Evolutionary conservation across 805 yeast genomes (phyloP).

Genomic region (Tetrapisispora fleetii): DNA sequence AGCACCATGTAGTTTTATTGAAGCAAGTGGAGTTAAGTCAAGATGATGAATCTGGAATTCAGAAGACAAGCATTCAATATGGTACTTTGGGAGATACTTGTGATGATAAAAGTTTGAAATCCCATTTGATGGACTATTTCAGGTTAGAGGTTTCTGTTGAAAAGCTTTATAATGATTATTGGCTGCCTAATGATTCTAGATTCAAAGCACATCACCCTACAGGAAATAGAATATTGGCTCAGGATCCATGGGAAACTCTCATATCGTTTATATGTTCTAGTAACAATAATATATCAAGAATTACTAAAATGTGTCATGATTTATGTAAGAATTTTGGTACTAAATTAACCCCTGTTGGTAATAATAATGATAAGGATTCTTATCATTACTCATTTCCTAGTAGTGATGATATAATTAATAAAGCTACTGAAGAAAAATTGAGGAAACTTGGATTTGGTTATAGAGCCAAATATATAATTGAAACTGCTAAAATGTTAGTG

Average conservation of each 20-base stretch:
- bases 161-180: conserved; percentile 41
- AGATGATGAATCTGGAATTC: conserved; percentile 26
- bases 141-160: conserved; percentile 48
- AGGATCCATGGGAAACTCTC: conserved; percentile 95
- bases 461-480: conserved; percentile 77
- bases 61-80: conserved; percentile 38
- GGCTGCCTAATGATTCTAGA: conserved; percentile 49
- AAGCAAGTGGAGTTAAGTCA: conserved; percentile 38
- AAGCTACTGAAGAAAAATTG: conserved; percentile 36
- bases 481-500: conserved; percentile 54
- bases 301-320: conserved; percentile 83
- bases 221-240: conserved; percentile 79
- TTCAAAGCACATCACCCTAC: conserved; percentile 34
- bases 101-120: conserved; percentile 28
- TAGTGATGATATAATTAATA: conserved; percentile 40
- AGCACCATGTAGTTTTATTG: conserved; percentile 52
- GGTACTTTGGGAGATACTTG: conserved; percentile 30
- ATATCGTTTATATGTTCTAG: conserved; percentile 88
- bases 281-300: conserved; percentile 91
- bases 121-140: conserved; percentile 57
- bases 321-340: conserved; percentile 65
- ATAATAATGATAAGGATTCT: conserved; percentile 36
- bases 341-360: conserved; percentile 31
- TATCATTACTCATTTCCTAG: conserved; percentile 66
- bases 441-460: conserved; percentile 67